Conservation (phyloP, 345 rosid species). For the Moricandia moricandioides region DNA sequence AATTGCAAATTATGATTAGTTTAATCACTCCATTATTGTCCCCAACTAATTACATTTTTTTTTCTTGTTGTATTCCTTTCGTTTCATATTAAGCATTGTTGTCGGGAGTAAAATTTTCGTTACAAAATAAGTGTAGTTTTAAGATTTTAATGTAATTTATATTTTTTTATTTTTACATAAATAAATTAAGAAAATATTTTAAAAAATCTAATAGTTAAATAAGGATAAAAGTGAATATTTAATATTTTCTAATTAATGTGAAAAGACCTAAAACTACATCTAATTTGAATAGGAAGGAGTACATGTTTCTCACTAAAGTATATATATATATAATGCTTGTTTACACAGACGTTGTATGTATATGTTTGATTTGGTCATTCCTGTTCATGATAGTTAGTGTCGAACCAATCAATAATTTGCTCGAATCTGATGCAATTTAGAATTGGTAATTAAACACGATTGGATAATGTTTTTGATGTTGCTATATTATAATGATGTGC, state of each 20-base stretch:
- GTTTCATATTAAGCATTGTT: too few relatives aligned
- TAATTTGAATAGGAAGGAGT: not conserved
- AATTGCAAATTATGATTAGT: constrained; percentile 23
- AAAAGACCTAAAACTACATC: too few relatives aligned
- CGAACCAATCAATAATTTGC: constrained; percentile 35
- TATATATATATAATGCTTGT: constrained; percentile 18
- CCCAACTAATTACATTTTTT: constrained; percentile 23
- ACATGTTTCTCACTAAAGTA: constrained; percentile 12
- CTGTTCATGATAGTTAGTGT: constrained; percentile 30
- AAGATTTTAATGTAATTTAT: too few relatives aligned
- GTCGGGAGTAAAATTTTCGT: too few relatives aligned
- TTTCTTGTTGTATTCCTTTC: constrained; percentile 6
- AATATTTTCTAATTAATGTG: too few relatives aligned
- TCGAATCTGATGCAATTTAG: constrained; percentile 35
- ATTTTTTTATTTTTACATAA: too few relatives aligned
- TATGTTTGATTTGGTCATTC: constrained; percentile 32
- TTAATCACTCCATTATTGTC: constrained; percentile 35
- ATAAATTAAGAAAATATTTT: too few relatives aligned
- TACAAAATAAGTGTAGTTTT: too few relatives aligned
- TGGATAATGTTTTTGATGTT: constrained; percentile 31
- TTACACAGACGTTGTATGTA: not conserved
- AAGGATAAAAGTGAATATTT: too few relatives aligned
- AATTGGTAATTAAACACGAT: constrained; percentile 32
- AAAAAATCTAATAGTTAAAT: too few relatives aligned
- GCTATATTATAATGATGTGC: constrained; percentile 8